These are phyloP conservation scores for Penicillium taxi DNA, from an alignment of 495 filamentous ascomycete genomes.

Conservation along the genomic window DNA sequence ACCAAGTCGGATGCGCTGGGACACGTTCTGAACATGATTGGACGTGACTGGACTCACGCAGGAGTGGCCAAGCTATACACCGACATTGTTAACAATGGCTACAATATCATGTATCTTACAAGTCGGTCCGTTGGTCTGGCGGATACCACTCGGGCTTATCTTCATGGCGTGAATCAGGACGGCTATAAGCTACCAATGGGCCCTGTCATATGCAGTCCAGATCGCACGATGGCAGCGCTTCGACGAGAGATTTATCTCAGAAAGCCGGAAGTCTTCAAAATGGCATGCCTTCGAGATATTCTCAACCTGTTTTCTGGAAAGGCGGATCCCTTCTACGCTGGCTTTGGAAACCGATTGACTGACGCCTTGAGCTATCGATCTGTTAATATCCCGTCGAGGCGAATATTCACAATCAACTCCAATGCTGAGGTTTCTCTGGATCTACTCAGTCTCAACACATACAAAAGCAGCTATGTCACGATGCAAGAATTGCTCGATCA, in stretches of 20 bases:
- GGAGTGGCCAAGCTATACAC: slow-evolving; percentile 96
- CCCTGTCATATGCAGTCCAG: slow-evolving; percentile 88
- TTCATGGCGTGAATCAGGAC: slow-evolving; percentile 84
- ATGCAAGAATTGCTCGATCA: slow-evolving; percentile 96
- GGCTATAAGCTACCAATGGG: slow-evolving; percentile 79
- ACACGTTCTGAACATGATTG: slow-evolving; percentile 97
- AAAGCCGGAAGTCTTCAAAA: slow-evolving; percentile 98
- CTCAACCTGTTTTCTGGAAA: slow-evolving; percentile 74
- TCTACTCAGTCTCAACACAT: slow-evolving; percentile 81
- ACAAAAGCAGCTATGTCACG: slow-evolving; percentile 92
- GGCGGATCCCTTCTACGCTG: slow-evolving; percentile 84
- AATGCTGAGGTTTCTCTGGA: slow-evolving; percentile 95
- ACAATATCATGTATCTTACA: slow-evolving; percentile 97
- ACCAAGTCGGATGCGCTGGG: slow-evolving; percentile 97
- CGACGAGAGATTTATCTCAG: slow-evolving; percentile 90
- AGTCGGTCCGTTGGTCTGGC: slow-evolving; percentile 89
- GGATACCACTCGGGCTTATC: slow-evolving; percentile 83
- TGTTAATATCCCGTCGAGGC: slow-evolving; percentile 84
- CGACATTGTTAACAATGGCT: slow-evolving; percentile 92
- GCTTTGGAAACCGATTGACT: slow-evolving; percentile 93
- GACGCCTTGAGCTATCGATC: slow-evolving; percentile 93
- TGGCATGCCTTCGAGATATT: slow-evolving; percentile 94
- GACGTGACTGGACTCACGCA: slow-evolving; percentile 94
- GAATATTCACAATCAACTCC: slow-evolving; percentile 99
- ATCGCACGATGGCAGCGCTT: slow-evolving; percentile 92